Evolutionary conservation across 2,329 filamentous ascomycete species (phyloP).

Genomic region (Scleromitrula shiraiana): DNA sequence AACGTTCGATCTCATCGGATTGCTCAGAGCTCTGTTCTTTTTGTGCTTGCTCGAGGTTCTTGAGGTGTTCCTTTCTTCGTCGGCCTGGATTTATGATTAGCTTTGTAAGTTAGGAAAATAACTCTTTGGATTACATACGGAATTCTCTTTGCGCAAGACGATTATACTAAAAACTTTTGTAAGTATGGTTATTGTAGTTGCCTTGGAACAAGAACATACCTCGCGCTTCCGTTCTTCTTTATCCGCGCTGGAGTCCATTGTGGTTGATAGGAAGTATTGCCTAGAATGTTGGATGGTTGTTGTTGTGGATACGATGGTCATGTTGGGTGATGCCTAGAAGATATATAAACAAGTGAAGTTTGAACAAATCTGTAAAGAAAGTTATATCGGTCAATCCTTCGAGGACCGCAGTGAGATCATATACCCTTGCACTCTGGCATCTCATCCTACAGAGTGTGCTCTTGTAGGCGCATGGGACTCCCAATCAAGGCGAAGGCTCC

Average conservation of each 20-base stretch:
- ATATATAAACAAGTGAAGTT: constrained; percentile 4
- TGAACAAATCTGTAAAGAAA: not conserved
- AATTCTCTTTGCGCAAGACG: constrained; percentile 38
- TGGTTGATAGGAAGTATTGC: constrained; percentile 20
- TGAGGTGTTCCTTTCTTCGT: constrained; percentile 37
- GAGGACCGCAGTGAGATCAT: constrained; percentile 20
- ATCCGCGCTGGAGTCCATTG: constrained; percentile 27
- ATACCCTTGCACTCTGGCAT: constrained; percentile 17
- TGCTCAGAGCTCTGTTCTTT: constrained; percentile 33
- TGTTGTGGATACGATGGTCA: constrained; percentile 14
- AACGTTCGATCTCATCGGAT: constrained; percentile 34
- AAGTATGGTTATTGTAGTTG: not conserved
- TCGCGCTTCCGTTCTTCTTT: constrained; percentile 32
- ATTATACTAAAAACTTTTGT: constrained; percentile 29
- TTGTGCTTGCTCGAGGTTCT: constrained; percentile 36
- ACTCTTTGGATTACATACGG: constrained; percentile 28
- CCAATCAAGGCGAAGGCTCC: constrained; percentile 12
- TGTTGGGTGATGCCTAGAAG: constrained; percentile 5
- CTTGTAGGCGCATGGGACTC: constrained; percentile 10
- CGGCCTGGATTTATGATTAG: constrained; percentile 30
- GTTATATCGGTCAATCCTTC: constrained; percentile 10
- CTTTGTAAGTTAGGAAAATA: not conserved
- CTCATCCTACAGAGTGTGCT: constrained; percentile 9
- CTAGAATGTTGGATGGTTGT: constrained; percentile 17
- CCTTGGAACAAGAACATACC: constrained; percentile 16